These are phyloP conservation scores for Hypoxylon rubiginosum DNA, from an alignment of 2,329 filamentous ascomycete genomes.

Conservation along the genomic window DNA sequence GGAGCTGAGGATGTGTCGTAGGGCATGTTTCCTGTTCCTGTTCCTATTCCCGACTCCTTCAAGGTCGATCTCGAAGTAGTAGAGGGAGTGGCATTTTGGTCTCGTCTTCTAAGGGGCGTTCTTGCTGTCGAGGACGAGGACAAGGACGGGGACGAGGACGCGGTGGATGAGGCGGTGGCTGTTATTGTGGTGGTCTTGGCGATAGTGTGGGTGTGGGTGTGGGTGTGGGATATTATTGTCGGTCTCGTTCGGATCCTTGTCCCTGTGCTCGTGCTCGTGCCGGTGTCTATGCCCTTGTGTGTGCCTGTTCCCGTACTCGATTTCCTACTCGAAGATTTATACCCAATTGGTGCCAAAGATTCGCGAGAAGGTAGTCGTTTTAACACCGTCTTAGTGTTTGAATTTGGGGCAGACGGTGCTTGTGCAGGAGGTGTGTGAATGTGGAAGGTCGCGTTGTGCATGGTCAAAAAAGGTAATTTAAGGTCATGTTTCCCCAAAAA, in stretches of 20 bases:
- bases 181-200: slow-evolving; percentile 40
- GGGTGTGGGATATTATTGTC: slow-evolving; percentile 36
- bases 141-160: too few relatives aligned
- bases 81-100: slow-evolving; percentile 57
- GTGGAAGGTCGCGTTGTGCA: slow-evolving; percentile 39
- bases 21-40: slow-evolving; percentile 54
- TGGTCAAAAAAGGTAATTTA: slow-evolving; percentile 30
- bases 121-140: too few relatives aligned
- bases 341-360: slow-evolving; percentile 35
- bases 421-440: slow-evolving; percentile 10
- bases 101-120: slow-evolving; percentile 47
- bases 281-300: slow-evolving; percentile 8
- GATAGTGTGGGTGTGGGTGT: slow-evolving; percentile 33
- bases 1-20: slow-evolving; percentile 58
- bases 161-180: slow-evolving; percentile 23
- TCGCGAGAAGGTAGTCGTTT: slow-evolving; percentile 33
- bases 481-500: slow-evolving; percentile 3
- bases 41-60: slow-evolving; percentile 50
- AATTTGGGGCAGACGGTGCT: slow-evolving; percentile 11
- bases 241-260: slow-evolving; percentile 30
- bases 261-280: slow-evolving; percentile 17
- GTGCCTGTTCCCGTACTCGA: slow-evolving; percentile 13
- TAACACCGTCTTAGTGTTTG: slow-evolving; percentile 19
- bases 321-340: slow-evolving; percentile 8
- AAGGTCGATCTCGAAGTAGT: slow-evolving; percentile 49